Percentiles rank a stretch among this genome's conserved stretches.
phyloP scores from a whole-genome alignment of 2,329 filamentous ascomycete genomes.

The Pyricularia sp. region DNA sequence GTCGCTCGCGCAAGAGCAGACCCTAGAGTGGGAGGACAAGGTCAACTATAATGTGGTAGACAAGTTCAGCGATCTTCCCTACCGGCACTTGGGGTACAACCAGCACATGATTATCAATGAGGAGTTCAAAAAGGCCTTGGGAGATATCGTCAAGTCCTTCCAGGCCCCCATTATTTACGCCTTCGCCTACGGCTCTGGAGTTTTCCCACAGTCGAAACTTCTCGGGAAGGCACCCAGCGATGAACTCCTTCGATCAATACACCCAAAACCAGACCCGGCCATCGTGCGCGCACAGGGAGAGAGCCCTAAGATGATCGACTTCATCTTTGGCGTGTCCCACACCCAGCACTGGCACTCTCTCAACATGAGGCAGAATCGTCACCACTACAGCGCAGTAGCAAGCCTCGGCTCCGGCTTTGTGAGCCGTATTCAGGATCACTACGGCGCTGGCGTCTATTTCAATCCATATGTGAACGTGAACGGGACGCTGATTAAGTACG shows the following conservation, averaged over 20 bases:
- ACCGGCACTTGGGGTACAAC: slow-evolving; percentile 78
- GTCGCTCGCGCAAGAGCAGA: slow-evolving; percentile 2
- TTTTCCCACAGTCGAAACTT: slow-evolving; percentile 66
- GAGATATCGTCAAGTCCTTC: slow-evolving; percentile 83
- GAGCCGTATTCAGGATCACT: slow-evolving; percentile 71
- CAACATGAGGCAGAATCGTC: slow-evolving; percentile 74
- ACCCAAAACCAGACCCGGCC: slow-evolving; percentile 69
- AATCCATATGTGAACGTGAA: slow-evolving; percentile 93
- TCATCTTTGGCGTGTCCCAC: slow-evolving; percentile 91
- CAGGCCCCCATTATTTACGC: slow-evolving; percentile 88
- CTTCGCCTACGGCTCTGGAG: slow-evolving; percentile 93
- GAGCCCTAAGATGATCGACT: slow-evolving; percentile 92
- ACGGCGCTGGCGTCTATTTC: slow-evolving; percentile 93
- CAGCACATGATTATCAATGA: slow-evolving; percentile 94
- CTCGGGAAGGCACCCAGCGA: slow-evolving; percentile 39
- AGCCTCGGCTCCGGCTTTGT: slow-evolving; percentile 75
- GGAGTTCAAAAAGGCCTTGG: slow-evolving; percentile 83
- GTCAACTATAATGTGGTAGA: slow-evolving; percentile 53
- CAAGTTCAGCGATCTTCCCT: slow-evolving; percentile 63
- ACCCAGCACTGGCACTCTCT: slow-evolving; percentile 95
- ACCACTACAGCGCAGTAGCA: slow-evolving; percentile 83
- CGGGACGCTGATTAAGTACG: slow-evolving; percentile 94
- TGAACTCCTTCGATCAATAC: slow-evolving; percentile 49
- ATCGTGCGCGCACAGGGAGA: slow-evolving; percentile 77
- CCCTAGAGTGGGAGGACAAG: slow-evolving; percentile 59